Evolutionary conservation across 2,329 filamentous ascomycete species (phyloP), one percentile per base, ranked within the genome.

Genomic region (Fusarium chaquense): DNA sequence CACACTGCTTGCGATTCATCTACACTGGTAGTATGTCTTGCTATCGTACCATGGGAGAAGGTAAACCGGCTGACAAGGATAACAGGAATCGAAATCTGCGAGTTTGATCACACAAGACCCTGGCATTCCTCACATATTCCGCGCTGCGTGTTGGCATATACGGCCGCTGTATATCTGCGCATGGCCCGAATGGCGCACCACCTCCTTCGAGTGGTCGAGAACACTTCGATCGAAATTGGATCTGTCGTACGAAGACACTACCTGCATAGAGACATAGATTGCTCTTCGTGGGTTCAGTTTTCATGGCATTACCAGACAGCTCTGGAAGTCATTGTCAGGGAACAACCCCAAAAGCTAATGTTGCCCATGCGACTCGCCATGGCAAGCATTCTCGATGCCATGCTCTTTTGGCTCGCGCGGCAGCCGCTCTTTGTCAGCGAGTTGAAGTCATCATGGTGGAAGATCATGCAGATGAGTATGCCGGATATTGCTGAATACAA

Each of bases 11-110:
- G 26, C 71, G 72, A 30, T 81, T 77, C 59, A 75, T 81, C 52
- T 81, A 81, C 55, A 79, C 77, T 7, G 65, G 76, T 22, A 71
- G 80, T 79, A 62, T 60, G 78, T 71, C n/a, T 11, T 15, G 38
- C 7, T 10, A 12, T 43, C 30, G 35, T 33, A 18, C 10, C 26
- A 6, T 30, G 3, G 6, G 5, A 18, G 6, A 24, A 11, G 10
- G n/a, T 28, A 9, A 20, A 40, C 6, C 44, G 26, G 45, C 62
- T 65, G 36, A 71, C 52, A n/a, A 5, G 9, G n/a, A 38, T 15
- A 7, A 41, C 40, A 79, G 77, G 59, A 46, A 65, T 74, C 15
- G 77, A 78, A 8, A 67, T 77, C 13, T 78, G 75, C 26, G 73
- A 79, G 7, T 71, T 65, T 41, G 67, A 77, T 24, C 30, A 38